Base-by-base conservation (phyloP, 2,329 filamentous ascomycete genomes). In the Cladosporium sp. region DNA sequence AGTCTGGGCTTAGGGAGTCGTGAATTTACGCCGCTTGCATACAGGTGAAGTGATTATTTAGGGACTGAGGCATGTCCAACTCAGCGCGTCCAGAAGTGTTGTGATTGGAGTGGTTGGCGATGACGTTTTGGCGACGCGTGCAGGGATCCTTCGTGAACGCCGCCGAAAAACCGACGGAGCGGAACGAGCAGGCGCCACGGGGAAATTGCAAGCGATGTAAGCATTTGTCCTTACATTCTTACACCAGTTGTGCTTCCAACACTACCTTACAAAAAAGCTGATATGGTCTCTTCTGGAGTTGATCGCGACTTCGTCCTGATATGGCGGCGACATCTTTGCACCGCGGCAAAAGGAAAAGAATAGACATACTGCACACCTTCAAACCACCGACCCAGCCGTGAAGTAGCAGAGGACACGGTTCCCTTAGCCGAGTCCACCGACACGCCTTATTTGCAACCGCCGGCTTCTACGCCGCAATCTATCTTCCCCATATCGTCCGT, bases 41-140 rank as follows among this genome's bases (percentile, higher is more conserved):
- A 32, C 52, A 55, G 52, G 28, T n/a, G 7, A 21, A 21, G 18
- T 30, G 15, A 15, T 55, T 32, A 15, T 34, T 34, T 21, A n/a
- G 32, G 18, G 3, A 21, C 32, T n/a, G 28, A 32, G 10, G 30
- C 26, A n/a, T 18, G 28, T 34, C 41, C n/a, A 55, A n/a, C 7
- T 30, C 28, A 34, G 28, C 52, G 52, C 52, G 52, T 30, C 8
- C 28, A 55, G 2, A 21, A 32, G 52, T 55, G 52, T 55, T 55
- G 52, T 34, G 52, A 55, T 55, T 34, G 15, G 52, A 34, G 30
- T 55, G 28, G 52, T 32, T 34, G 52, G 51, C 52, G 32, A 55
- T 55, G 52, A 55, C 52, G 52, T 55, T n/a, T n/a, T 32, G 26
- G 51, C 51, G 28, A 54, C 51, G 26, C 51, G 12, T 30, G 49